Conservation (phyloP, 2,329 filamentous ascomycete species). For the Fusarium tricinctum region DNA sequence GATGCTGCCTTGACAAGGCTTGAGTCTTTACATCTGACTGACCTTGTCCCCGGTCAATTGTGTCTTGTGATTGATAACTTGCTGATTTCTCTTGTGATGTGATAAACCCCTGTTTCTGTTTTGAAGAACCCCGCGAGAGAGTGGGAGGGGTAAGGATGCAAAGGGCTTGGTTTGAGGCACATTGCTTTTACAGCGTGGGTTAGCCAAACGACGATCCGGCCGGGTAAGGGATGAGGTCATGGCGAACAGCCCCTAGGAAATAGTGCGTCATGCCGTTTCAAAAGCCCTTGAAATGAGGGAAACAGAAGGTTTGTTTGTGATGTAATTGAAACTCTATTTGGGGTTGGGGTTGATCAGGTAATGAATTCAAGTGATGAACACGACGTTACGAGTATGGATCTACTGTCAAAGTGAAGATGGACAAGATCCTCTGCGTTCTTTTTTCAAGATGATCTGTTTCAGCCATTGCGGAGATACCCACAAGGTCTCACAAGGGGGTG, state of each 20-base stretch:
- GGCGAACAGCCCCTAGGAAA: constrained; percentile 37
- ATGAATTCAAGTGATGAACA: not conserved
- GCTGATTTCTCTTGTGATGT: constrained; percentile 9
- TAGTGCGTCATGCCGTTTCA: constrained; percentile 46
- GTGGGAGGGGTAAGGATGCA: constrained; percentile 26
- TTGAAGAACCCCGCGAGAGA: constrained; percentile 22
- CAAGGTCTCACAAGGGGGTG: not conserved
- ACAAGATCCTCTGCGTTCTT: not conserved
- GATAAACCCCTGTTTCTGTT: constrained; percentile 25
- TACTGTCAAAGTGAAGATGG: constrained; percentile 1
- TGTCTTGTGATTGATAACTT: not conserved
- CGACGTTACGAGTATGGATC: not conserved
- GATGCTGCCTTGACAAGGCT: not conserved
- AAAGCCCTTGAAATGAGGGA: constrained; percentile 2
- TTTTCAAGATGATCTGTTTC: constrained; percentile 25
- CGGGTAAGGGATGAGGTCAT: constrained; percentile 47
- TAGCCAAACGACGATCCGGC: constrained; percentile 33
- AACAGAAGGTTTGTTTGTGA: constrained; percentile 15
- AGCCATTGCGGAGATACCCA: not conserved
- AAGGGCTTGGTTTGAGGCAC: constrained; percentile 37
- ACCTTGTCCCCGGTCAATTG: not conserved
- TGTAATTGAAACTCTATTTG: constrained; percentile 19
- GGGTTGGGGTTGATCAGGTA: constrained; percentile 8
- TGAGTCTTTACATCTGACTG: not conserved
- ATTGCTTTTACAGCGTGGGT: constrained; percentile 26